Evolutionary conservation across 768 basidiomycete genomes (phyloP).

Genomic region (Podaxis mareebaensis): DNA sequence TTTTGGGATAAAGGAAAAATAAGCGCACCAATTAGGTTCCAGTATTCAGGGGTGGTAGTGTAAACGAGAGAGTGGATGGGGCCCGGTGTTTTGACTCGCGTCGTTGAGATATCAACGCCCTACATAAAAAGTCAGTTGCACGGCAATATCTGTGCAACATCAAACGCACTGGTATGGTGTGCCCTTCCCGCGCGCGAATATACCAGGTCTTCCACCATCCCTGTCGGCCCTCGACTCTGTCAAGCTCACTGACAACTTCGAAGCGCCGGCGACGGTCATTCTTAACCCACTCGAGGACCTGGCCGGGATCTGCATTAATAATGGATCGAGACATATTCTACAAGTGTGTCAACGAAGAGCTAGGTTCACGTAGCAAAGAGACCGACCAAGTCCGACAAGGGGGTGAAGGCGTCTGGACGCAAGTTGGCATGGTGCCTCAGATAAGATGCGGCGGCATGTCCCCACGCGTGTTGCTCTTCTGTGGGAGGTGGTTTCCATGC

Average conservation of each 20-base stretch:
- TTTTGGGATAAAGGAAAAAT: not conserved
- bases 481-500: not conserved
- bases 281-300: not conserved
- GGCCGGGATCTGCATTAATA: not conserved
- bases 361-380: not conserved
- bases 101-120: constrained; percentile 1
- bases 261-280: constrained; percentile 1
- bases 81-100: not conserved
- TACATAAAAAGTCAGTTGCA: not conserved
- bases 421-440: constrained; percentile 6
- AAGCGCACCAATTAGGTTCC: constrained; percentile 6
- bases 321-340: not conserved
- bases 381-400: constrained; percentile 3
- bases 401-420: constrained; percentile 6
- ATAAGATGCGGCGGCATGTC: not conserved
- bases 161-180: not conserved
- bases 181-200: constrained; percentile 8
- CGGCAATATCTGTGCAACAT: not conserved
- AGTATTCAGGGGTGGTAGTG: constrained; percentile 6
- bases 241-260: not conserved
- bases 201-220: not conserved
- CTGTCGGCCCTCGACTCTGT: not conserved
- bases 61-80: constrained; percentile 1
- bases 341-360: not conserved
- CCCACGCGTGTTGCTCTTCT: not conserved